Percentiles rank a stretch among this genome's conserved stretches.
Evolutionary conservation across 306 rosid species (phyloP).

Genomic region (Ormosia semicastrata): DNA sequence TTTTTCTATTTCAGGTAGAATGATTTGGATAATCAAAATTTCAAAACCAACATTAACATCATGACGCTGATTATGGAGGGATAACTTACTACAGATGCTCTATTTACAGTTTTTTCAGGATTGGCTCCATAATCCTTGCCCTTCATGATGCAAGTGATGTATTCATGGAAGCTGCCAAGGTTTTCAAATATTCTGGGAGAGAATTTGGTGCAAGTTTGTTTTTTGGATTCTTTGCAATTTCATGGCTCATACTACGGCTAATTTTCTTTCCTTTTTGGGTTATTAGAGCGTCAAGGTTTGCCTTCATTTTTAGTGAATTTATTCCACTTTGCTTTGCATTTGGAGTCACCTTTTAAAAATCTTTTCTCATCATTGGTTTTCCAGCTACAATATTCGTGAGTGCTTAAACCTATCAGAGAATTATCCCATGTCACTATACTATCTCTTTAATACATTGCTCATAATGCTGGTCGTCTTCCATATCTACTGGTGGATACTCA

Average conservation of each 20-base stretch:
- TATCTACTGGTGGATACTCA: constrained; percentile 98
- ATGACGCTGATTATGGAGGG: constrained; percentile 23
- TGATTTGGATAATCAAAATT: constrained; percentile 23
- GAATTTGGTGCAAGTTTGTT: constrained; percentile 84
- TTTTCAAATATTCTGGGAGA: constrained; percentile 88
- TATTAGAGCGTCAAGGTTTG: constrained; percentile 81
- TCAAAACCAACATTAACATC: background rate
- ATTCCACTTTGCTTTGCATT: constrained; percentile 21
- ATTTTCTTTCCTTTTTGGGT: constrained; percentile 87
- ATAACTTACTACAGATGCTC: constrained; percentile 17
- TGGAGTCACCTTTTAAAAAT: constrained; percentile 16
- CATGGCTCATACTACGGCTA: constrained; percentile 86
- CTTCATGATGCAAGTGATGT: constrained; percentile 96
- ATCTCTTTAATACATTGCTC: constrained; percentile 76
- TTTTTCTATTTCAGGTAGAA: background rate
- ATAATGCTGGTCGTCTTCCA: constrained; percentile 87
- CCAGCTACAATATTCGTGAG: constrained; percentile 59
- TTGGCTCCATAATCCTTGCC: constrained; percentile 82
- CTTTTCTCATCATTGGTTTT: constrained; percentile 40
- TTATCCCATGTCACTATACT: constrained; percentile 53
- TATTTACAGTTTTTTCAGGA: constrained; percentile 77
- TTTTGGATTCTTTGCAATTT: constrained; percentile 79
- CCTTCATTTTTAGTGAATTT: constrained; percentile 36
- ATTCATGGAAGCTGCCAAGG: constrained; percentile 94
- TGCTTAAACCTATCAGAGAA: constrained; percentile 51